Evolutionary conservation across 2,329 filamentous ascomycete genomes (phyloP).

Genomic region (Talaromyces albobiverticillius): DNA sequence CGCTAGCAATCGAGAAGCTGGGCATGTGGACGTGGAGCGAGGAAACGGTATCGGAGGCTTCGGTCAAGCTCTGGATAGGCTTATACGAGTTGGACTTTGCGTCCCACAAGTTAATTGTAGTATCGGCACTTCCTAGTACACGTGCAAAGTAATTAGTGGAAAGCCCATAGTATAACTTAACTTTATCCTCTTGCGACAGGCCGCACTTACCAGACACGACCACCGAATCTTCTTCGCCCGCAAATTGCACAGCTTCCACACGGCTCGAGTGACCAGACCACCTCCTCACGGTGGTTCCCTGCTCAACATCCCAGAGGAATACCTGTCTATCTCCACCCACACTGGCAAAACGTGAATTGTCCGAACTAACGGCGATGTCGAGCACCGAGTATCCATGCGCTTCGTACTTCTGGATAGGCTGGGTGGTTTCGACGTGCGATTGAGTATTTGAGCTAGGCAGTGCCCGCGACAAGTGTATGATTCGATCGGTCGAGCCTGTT

Average conservation of each 20-base stretch:
- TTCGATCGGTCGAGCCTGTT: constrained; percentile 80
- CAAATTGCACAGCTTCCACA: constrained; percentile 77
- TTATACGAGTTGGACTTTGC: constrained; percentile 39
- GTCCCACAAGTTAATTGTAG: constrained; percentile 43
- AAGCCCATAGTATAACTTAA: neutral
- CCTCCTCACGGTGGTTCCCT: constrained; percentile 71
- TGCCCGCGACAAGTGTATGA: constrained; percentile 78
- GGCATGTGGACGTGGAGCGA: constrained; percentile 37
- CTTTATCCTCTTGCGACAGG: neutral
- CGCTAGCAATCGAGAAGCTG: constrained; percentile 59
- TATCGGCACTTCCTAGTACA: constrained; percentile 40
- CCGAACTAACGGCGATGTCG: constrained; percentile 66
- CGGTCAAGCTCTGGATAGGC: constrained; percentile 41
- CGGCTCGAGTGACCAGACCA: constrained; percentile 70
- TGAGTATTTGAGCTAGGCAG: constrained; percentile 37
- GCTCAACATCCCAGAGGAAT: constrained; percentile 91
- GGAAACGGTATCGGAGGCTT: constrained; percentile 42
- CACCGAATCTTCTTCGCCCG: constrained; percentile 69
- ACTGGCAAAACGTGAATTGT: constrained; percentile 85
- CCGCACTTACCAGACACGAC: constrained; percentile 60
- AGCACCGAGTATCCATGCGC: constrained; percentile 93
- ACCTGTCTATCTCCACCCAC: constrained; percentile 85
- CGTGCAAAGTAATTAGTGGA: neutral
- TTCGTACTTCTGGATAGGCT: constrained; percentile 80
- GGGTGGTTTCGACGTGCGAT: constrained; percentile 31